A percentile compares a stretch with the other conserved stretches of the same genome.
phyloP scores from a whole-genome alignment of 2,329 filamentous ascomycete species.

The Massarina eburnea region DNA sequence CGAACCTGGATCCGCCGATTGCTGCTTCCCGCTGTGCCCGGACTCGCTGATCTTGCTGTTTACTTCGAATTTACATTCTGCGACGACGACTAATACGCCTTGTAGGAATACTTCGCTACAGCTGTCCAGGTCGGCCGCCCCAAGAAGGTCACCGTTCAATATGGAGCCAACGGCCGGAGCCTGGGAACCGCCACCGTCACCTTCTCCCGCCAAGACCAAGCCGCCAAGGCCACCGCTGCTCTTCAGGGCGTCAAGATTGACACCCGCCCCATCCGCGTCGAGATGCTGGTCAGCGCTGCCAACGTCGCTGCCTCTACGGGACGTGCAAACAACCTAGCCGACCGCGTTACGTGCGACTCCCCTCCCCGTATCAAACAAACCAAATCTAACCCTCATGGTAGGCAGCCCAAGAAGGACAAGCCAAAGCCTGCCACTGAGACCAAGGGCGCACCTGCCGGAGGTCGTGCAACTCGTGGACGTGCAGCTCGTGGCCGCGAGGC shows the following conservation, averaged over 20 bases:
- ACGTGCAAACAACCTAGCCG: conserved; percentile 73
- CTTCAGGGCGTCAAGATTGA: conserved; percentile 91
- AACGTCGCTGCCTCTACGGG: conserved; percentile 64
- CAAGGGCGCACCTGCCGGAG: conserved; percentile 60
- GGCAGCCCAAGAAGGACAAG: conserved; percentile 62
- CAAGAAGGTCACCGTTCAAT: conserved; percentile 88
- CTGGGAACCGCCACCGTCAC: conserved; percentile 89
- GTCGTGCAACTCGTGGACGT: conserved; percentile 53
- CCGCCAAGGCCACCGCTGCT: conserved; percentile 78
- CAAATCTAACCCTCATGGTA: conserved; percentile 28
- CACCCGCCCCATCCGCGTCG: conserved; percentile 89
- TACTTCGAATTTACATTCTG: conserved; percentile 29
- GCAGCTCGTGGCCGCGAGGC: conserved; percentile 8
- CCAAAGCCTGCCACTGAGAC: conserved; percentile 74
- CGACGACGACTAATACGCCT: conserved; percentile 64
- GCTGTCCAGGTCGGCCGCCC: conserved; percentile 87
- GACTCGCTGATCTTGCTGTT: conserved; percentile 30
- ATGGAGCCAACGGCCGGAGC: conserved; percentile 89
- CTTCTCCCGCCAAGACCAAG: conserved; percentile 79
- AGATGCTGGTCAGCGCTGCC: conserved; percentile 82
- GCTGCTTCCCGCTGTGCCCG: conserved; percentile 18
- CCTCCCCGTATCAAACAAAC: conserved; percentile 1
- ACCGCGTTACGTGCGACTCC: conserved; percentile 72
- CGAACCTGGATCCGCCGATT: conserved; percentile 21
- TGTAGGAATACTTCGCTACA: conserved; percentile 94